These are phyloP conservation scores for Cubamyces lactineus DNA, from an alignment of 768 basidiomycete species.

Conservation along the genomic window DNA sequence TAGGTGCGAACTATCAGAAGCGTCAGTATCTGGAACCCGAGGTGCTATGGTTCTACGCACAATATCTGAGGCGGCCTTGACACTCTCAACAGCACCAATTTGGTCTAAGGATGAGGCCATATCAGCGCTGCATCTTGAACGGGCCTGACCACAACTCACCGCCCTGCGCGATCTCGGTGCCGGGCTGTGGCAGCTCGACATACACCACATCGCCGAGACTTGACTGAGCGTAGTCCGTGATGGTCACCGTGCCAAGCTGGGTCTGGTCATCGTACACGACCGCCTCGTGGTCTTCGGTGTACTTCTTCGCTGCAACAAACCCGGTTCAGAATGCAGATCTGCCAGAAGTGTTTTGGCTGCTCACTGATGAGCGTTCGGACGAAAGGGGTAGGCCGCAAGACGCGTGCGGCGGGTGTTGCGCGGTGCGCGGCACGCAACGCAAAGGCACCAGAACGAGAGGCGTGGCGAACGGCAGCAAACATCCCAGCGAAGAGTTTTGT, in stretches of 20 bases:
- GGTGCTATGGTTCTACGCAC: constrained; percentile 40
- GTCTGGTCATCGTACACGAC: constrained; percentile 78
- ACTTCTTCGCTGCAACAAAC: constrained; percentile 63
- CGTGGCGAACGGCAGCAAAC: constrained; percentile 37
- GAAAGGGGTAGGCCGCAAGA: constrained; percentile 35
- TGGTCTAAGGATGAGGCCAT: constrained; percentile 50
- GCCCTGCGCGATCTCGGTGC: constrained; percentile 65
- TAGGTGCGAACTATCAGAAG: constrained; percentile 77
- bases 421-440: constrained; percentile 33
- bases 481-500: constrained; percentile 22
- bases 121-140: not conserved
- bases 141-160: constrained; percentile 55
- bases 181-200: constrained; percentile 82
- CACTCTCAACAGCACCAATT: constrained; percentile 93
- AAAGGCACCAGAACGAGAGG: constrained; percentile 33
- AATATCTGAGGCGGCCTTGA: constrained; percentile 96
- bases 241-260: constrained; percentile 76
- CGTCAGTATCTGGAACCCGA: not conserved
- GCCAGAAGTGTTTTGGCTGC: constrained; percentile 33
- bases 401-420: constrained; percentile 26
- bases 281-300: constrained; percentile 87
- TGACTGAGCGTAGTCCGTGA: constrained; percentile 92
- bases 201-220: constrained; percentile 96
- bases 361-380: constrained; percentile 63
- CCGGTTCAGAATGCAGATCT: constrained; percentile 4